Conservation (phyloP, 495 filamentous ascomycete species). For the Aspergillus mulundensis region DNA sequence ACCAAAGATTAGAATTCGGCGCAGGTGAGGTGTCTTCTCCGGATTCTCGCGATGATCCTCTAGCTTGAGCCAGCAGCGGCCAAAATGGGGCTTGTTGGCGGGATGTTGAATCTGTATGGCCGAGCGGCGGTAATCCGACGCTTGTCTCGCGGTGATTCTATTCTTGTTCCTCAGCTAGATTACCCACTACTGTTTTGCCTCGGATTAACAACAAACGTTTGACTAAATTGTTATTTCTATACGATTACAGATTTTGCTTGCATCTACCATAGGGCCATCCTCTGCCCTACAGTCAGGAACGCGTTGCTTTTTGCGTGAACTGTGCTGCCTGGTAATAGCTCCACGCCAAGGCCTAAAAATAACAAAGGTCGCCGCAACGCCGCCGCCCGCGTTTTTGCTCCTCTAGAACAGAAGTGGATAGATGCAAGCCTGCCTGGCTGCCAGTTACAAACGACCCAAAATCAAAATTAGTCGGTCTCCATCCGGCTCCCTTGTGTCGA, state of each 20-base stretch:
- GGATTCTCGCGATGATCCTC: slow-evolving; percentile 3
- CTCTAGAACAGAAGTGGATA: slow-evolving; percentile 5
- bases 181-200: not conserved
- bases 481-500: slow-evolving; percentile 35
- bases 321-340: slow-evolving; percentile 14
- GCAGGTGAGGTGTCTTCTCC: slow-evolving; percentile 9
- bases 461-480: slow-evolving; percentile 42
- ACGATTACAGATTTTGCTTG: not conserved
- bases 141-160: not conserved
- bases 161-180: not conserved
- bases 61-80: slow-evolving; percentile 10
- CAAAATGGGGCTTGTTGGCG: slow-evolving; percentile 13
- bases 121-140: not conserved
- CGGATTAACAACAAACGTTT: not conserved
- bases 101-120: slow-evolving; percentile 13
- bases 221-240: not conserved
- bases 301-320: not conserved
- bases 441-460: not conserved
- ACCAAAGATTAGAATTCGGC: not conserved
- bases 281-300: slow-evolving; percentile 12
- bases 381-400: slow-evolving; percentile 2
- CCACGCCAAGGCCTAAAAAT: slow-evolving; percentile 14
- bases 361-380: slow-evolving; percentile 11
- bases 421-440: slow-evolving; percentile 2
- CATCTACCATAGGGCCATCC: not conserved